Conservation (phyloP, 352 stramenopile species). For the Nothophytophthora sp. region DNA sequence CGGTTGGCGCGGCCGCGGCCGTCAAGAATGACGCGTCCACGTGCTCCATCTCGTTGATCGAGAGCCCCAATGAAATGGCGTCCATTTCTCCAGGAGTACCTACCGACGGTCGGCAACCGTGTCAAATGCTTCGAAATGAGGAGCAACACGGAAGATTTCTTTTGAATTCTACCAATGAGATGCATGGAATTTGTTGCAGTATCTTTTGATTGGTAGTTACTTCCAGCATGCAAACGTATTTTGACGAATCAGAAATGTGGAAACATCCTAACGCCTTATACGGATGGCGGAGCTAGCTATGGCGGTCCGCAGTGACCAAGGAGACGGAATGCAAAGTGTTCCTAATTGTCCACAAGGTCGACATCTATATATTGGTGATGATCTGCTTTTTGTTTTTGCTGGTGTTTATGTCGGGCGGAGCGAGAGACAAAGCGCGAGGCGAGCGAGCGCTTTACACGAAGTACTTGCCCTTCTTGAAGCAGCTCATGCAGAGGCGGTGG, state of each 20-base stretch:
- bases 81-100: constrained; percentile 21
- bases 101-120: constrained; percentile 8
- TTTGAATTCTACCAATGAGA: constrained; percentile 21
- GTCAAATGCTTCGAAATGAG: constrained; percentile 15
- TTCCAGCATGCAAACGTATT: no score
- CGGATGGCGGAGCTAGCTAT: no score
- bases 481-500: constrained; percentile 90
- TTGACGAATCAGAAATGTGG: constrained; percentile 16
- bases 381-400: not conserved
- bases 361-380: constrained; percentile 39
- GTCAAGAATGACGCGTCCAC: constrained; percentile 40
- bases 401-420: no score
- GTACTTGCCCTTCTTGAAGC: constrained; percentile 93
- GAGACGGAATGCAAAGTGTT: not conserved
- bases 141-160: constrained; percentile 24
- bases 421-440: not conserved
- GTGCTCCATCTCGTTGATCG: constrained; percentile 27
- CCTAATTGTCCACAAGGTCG: constrained; percentile 13
- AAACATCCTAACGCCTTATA: no score
- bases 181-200: constrained; percentile 3
- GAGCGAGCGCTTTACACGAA: constrained; percentile 59
- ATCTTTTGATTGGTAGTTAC: no score
- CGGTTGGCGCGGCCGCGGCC: no score
- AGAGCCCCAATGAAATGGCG: constrained; percentile 36
- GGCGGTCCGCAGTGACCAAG: not conserved